Conservation (phyloP, 2,329 filamentous ascomycete genomes). For the Basipetospora chlamydospora region DNA sequence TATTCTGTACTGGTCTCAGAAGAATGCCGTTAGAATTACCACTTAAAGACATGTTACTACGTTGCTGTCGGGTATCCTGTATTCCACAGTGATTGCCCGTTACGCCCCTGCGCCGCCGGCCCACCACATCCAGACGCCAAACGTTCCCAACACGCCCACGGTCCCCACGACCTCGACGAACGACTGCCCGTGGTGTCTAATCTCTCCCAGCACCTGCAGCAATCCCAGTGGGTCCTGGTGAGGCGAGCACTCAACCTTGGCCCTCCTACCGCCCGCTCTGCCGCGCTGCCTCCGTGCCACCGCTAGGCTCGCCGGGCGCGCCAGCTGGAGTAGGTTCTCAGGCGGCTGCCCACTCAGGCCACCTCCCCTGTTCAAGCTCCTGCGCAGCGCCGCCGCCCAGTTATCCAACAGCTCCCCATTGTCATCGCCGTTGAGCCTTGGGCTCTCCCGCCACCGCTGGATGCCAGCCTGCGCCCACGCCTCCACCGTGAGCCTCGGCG, state of each 20-base stretch:
- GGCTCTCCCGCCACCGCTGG: not conserved
- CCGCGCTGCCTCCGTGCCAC: not conserved
- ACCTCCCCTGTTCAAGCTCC: conserved; percentile 2
- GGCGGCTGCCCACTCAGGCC: not conserved
- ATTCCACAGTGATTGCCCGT: no score
- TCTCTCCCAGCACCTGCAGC: not conserved
- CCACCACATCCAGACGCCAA: conserved; percentile 5
- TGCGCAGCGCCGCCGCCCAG: conserved; percentile 3
- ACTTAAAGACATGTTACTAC: no score
- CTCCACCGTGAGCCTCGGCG: not conserved
- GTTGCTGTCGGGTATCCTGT: no score
- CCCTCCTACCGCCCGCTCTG: not conserved
- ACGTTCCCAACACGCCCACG: conserved; percentile 3
- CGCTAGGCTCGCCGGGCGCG: not conserved
- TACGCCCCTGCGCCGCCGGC: not conserved
- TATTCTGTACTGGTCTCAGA: no score
- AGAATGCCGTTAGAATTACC: no score
- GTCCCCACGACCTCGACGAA: conserved; percentile 3
- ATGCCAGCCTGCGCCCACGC: not conserved
- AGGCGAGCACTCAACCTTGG: not conserved
- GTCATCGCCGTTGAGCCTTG: not conserved
- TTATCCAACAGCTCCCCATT: conserved; percentile 2
- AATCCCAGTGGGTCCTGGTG: conserved; percentile 5
- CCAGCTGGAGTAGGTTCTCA: not conserved
- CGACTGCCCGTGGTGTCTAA: not conserved